Percentiles rank a stretch among this genome's conserved stretches.
These are phyloP conservation scores for Stentor coeruleus DNA, from an alignment of 73 alveolate genomes.

Conservation along the genomic window DNA sequence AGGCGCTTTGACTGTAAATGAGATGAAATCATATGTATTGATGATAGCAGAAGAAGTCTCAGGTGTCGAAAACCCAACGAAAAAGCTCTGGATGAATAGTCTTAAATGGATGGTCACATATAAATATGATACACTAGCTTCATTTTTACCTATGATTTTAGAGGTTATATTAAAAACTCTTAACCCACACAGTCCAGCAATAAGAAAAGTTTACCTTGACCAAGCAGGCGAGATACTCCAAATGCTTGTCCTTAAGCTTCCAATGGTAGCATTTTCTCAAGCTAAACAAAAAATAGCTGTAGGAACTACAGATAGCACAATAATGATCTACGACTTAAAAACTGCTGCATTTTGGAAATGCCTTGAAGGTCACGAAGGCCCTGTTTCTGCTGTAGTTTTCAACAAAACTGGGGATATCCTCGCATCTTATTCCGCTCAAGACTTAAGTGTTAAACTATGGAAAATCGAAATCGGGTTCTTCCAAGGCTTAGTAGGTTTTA, in stretches of 20 bases:
- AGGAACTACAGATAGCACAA: conserved; percentile 82
- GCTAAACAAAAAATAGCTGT: conserved; percentile 84
- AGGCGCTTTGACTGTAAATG: background rate
- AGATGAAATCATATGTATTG: background rate
- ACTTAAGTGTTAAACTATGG: conserved; percentile 71
- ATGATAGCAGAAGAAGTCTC: background rate
- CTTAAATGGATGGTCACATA: background rate
- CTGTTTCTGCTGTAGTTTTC: conserved; percentile 69
- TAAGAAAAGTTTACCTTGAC: conserved; percentile 50
- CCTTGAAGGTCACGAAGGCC: conserved; percentile 76
- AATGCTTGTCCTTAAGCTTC: conserved; percentile 75
- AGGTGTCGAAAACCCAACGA: background rate
- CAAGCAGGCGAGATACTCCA: conserved; percentile 48
- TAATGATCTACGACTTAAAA: conserved; percentile 80
- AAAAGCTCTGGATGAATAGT: background rate
- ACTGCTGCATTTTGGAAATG: conserved; percentile 83
- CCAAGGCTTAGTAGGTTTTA: background rate
- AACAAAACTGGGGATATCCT: conserved; percentile 69
- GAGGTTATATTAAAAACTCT: conserved; percentile 43
- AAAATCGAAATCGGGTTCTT: conserved; percentile 52
- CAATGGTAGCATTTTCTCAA: conserved; percentile 89
- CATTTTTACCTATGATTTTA: background rate
- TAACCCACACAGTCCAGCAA: conserved; percentile 54
- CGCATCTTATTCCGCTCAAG: conserved; percentile 76
- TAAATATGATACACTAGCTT: background rate